These are phyloP conservation scores for Pichia sp. DNA, from an alignment of 1,139 yeast genomes.

Conservation along the genomic window DNA sequence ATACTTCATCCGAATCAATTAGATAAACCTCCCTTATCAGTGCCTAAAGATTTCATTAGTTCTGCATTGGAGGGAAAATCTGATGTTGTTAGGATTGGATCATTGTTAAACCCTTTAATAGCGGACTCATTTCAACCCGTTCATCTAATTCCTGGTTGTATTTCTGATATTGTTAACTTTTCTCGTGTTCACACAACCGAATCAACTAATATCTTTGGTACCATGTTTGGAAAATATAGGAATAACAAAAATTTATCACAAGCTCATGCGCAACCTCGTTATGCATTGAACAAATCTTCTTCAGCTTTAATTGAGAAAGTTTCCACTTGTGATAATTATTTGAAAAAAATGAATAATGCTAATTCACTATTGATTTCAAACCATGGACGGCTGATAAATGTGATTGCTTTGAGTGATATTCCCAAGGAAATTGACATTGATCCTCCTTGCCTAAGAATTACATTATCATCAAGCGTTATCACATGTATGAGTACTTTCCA, in stretches of 20 bases:
- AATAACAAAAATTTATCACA: not conserved
- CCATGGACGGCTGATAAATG: constrained; percentile 29
- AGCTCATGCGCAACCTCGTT: constrained; percentile 24
- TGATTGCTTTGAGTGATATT: constrained; percentile 22
- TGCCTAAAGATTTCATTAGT: constrained; percentile 30
- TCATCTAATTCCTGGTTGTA: constrained; percentile 50
- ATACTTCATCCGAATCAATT: constrained; percentile 25
- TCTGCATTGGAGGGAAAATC: constrained; percentile 34
- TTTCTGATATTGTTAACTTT: constrained; percentile 18
- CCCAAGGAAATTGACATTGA: constrained; percentile 28
- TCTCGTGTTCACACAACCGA: not conserved
- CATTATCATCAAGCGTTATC: constrained; percentile 21
- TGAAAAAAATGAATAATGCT: constrained; percentile 21
- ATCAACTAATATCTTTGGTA: constrained; percentile 3
- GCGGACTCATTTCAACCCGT: constrained; percentile 48
- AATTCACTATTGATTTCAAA: constrained; percentile 23
- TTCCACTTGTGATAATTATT: constrained; percentile 23
- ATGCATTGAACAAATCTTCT: constrained; percentile 23
- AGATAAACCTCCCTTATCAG: constrained; percentile 22
- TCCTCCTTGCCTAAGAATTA: constrained; percentile 25
- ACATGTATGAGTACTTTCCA: constrained; percentile 23
- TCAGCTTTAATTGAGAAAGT: constrained; percentile 27
- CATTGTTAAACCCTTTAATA: constrained; percentile 44
- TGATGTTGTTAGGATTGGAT: constrained; percentile 45
- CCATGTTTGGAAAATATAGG: constrained; percentile 13